Base-by-base conservation (phyloP, 106 monocot species). In the Amphibolis antarctica region DNA sequence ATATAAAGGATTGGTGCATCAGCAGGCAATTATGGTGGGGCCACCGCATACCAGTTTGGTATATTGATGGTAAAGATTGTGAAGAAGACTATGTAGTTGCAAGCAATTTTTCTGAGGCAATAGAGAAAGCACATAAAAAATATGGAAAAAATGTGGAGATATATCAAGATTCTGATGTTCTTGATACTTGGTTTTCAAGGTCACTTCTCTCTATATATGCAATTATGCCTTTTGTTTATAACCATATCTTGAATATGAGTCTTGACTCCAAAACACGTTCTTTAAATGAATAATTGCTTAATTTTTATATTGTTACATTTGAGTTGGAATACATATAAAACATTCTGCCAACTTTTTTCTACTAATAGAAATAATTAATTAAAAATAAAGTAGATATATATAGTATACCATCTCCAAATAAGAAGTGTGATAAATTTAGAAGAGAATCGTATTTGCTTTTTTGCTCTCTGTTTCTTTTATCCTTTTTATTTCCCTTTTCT, bases 151-250 rank as follows among this genome's bases (percentile, higher is more conserved):
- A 80, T 46, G 90, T 83, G n/a, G 96, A 87, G 72, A 86, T 98
- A 56, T 98, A 90, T 61, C 96, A 98, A 84, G 96, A 98, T 77
- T 90, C 90, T 70, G 96, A 98, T 79, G 96, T 98, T 46, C 79
- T 98, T 53, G 96, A 98, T 71, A 98, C 90, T 52, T 90, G 96
- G 96, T 98, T 98, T 78, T 98, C 96, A 59, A 98, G 96, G 96
- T 98, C 63, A 58, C 66, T 44, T 68, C 49, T 68, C 19, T 59
- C 14, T 13, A 1, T 28, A 28, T 59, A 59, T 30, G 59, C 13
- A 30, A 25, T 21, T 13, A 19, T 55, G 22, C 19, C 24, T 28
- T 17, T 28, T 59, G 9, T 59, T 28, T 28, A 21, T 22, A 59
- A 17, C 30, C 4, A 19, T 22, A 52, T 52, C 17, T 36, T 36